Percentiles rank a stretch among this genome's conserved stretches.
These are phyloP conservation scores for Selaginella moellendorffii DNA, from an alignment of 75 land plant species.

Conservation along the genomic window DNA sequence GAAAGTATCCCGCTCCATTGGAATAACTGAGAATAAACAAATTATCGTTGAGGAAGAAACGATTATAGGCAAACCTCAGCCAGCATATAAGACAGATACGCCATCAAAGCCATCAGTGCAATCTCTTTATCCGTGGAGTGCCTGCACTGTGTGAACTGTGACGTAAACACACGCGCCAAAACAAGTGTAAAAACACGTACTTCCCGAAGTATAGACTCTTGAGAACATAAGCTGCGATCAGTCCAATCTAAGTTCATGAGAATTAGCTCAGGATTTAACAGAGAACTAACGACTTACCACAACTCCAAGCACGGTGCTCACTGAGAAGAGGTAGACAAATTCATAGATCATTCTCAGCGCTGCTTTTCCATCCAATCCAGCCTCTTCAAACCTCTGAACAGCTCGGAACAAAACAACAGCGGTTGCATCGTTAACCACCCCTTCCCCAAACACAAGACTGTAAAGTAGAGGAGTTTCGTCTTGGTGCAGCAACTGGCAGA, in stretches of 20 bases:
- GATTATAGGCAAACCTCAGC: constrained; percentile 45
- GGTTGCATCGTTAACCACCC: constrained; percentile 83
- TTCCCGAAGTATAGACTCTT: constrained; percentile 47
- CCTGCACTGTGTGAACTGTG: constrained; percentile 18
- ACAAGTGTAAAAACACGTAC: constrained; percentile 16
- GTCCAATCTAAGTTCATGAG: constrained; percentile 33
- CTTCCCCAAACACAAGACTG: constrained; percentile 81
- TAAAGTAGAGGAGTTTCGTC: constrained; percentile 68
- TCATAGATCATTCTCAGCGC: constrained; percentile 25
- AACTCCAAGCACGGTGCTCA: constrained; percentile 58
- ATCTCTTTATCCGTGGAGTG: constrained; percentile 73
- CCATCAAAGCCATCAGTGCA: constrained; percentile 53
- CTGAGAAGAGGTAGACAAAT: constrained; percentile 43
- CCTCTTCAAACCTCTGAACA: constrained; percentile 43
- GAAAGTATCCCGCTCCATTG: constrained; percentile 54
- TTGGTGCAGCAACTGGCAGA: constrained; percentile 45
- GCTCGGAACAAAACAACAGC: constrained; percentile 74
- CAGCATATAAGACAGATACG: constrained; percentile 61
- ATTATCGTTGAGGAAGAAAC: neutral
- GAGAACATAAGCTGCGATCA: constrained; percentile 38
- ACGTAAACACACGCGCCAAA: neutral
- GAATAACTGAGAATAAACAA: constrained; percentile 29
- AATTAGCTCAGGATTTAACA: neutral
- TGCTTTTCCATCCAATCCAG: constrained; percentile 23
- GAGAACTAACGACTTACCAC: constrained; percentile 26